Conservation (phyloP, 495 filamentous ascomycete species). For the Podospora pseudocomata region DNA sequence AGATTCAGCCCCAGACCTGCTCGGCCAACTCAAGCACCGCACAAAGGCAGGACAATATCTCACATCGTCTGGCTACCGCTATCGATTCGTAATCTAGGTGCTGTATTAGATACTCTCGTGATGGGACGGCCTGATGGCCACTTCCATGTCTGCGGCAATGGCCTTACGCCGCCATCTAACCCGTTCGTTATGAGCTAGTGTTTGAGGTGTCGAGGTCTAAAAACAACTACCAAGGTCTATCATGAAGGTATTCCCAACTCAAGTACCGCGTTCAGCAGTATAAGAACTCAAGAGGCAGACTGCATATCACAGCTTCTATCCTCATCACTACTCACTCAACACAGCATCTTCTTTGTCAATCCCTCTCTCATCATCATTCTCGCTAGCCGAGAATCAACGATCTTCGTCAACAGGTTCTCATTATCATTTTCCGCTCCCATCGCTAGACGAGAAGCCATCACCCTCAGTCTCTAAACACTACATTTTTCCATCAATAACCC, state of each 20-base stretch:
- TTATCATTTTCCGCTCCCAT: not conserved
- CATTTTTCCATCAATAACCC: too few species aligned
- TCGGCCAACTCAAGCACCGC: too few species aligned
- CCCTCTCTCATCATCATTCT: not conserved
- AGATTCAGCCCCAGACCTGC: too few species aligned
- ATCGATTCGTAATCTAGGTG: too few species aligned
- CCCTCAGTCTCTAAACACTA: not conserved
- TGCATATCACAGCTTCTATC: not conserved
- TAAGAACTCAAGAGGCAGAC: not conserved
- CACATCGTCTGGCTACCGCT: too few species aligned
- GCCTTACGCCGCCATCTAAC: too few species aligned
- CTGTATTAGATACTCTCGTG: too few species aligned
- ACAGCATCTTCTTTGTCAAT: not conserved
- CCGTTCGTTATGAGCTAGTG: too few species aligned
- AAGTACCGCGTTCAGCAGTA: not conserved
- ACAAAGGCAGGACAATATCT: too few species aligned
- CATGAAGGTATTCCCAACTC: not conserved
- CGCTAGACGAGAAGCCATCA: not conserved
- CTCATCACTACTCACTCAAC: not conserved
- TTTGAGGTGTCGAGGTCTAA: not conserved
- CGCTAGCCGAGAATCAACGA: not conserved
- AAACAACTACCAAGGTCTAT: not conserved
- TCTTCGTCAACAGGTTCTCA: not conserved
- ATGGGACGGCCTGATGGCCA: too few species aligned
- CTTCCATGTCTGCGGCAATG: too few species aligned